Evolutionary conservation across 257 asterid species (phyloP), one percentile per base, ranked within the genome.

Genomic region (Misopates orontium): DNA sequence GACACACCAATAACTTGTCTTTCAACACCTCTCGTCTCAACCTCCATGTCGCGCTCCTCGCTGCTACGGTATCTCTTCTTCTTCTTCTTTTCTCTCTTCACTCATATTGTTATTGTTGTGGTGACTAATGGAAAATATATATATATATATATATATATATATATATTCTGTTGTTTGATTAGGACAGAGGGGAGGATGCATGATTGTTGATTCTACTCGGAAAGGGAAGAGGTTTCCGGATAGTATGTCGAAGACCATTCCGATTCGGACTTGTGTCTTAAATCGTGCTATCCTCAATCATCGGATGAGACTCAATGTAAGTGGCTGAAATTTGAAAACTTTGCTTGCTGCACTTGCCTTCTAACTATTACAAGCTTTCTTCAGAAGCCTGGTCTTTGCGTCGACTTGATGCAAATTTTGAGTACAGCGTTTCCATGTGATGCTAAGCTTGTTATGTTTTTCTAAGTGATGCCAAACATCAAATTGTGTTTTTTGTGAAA

Each of bases 171-270:
- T 53, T 79, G 84, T 1, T 31, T 56, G n/a, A 10, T 15, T 60
- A 82, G 96, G 80, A 79, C 96, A 90, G 96, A 90, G 75, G 84
- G 96, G 97, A 68, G 99, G 97, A 58, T 88, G 97, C 73, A 81
- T 93, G 81, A 86, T 93, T 64, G 83, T 87, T 69, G 99, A 93
- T 81, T 84, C 99, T 8, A 90, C 99, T 1, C 74, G 97, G 22
- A 93, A 82, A 77, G 99, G 99, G 82, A 93, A 93, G 85, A 76
- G 95, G 68, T 93, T 87, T 79, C 99, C 97, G 7, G 97, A 93
- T 73, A 93, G 99, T 75, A 87, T 93, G 97, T 86, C 97, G n/a
- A 93, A 90, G 82, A 90, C 99, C 18, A 87, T 93, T 69, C 99
- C 99, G 6, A 90, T 93, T 74, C 90, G 99, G 99, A 82, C 95